Evolutionary conservation across 169 alveolate genomes (phyloP), one percentile per base, ranked within the genome.

Genomic region (Plasmodium knowlesi): DNA sequence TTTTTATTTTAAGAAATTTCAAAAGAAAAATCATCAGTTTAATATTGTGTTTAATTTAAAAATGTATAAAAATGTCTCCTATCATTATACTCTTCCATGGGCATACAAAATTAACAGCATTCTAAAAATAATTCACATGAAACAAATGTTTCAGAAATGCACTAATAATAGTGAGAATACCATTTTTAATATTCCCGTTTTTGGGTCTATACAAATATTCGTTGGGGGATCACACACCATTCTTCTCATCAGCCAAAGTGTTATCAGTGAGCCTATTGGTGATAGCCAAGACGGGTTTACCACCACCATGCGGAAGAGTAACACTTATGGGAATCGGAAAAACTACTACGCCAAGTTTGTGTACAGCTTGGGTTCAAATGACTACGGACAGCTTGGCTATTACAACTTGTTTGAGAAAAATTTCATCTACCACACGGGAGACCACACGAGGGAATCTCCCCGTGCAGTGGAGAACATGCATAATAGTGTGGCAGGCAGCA

Each of bases 281-380:
- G 25, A 25, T 14, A 16, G n/a, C 28, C 50, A 5, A 22, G 61
- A 85, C 78, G 25, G 46, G 19, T 25, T 22, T 30, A 67, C 84
- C 14, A 28, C 22, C 25, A 32, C 30, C 41, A 25, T 5, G 53
- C n/a, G 19, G 37, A 8, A 43, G 25, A 39, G 76, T 5, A 28
- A 50, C 79, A 37, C 46, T 5, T 30, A 72, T 72, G 83, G 79
- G 73, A 32, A 57, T 43, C 82, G 82, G 28, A 72, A 61, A 72
- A 67, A 82, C 16, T 54, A 30, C 54, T 91, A 91, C 78, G 19
- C 78, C 16, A 91, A 70, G 83, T 91, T 81, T 82, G 98, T 98
- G 10, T 98, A 96, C 96, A 93, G 99, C 34, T 97, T 99, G 99
- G 99, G 99, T 5, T 98, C 98, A 28, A 98, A 98, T 83, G 97